These are phyloP conservation scores for Pseudoperonospora humuli DNA, from an alignment of 352 stramenopile genomes.

Conservation along the genomic window DNA sequence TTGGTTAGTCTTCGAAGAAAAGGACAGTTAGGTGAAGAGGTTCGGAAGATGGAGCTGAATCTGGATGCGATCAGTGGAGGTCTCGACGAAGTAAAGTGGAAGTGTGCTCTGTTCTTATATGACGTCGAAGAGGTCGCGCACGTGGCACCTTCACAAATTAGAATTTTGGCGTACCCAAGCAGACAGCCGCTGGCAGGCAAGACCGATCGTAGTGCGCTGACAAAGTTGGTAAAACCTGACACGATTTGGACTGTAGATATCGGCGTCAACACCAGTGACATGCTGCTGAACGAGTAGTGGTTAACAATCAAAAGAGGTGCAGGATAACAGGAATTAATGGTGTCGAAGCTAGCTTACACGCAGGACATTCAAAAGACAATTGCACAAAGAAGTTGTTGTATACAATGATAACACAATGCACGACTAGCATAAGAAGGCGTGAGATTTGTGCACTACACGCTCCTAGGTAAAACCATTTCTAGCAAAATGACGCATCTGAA, in stretches of 20 bases:
- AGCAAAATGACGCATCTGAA: too few relatives aligned
- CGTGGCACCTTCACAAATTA: conserved; percentile 72
- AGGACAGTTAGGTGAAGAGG: conserved; percentile 62
- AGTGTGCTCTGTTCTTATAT: conserved; percentile 77
- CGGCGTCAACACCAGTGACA: conserved; percentile 53
- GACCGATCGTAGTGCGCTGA: conserved; percentile 50
- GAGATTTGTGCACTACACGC: too few relatives aligned
- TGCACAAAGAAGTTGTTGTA: too few relatives aligned
- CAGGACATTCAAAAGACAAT: too few relatives aligned
- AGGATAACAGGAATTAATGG: too few relatives aligned
- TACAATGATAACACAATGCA: too few relatives aligned
- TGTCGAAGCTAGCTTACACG: too few relatives aligned
- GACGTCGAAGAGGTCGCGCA: conserved; percentile 75
- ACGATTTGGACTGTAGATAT: conserved; percentile 82
- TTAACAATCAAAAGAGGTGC: not conserved
- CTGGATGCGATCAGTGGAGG: conserved; percentile 77
- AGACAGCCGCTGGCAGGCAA: conserved; percentile 60
- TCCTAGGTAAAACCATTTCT: too few relatives aligned
- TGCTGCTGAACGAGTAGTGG: conserved; percentile 54
- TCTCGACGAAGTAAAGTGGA: conserved; percentile 83
- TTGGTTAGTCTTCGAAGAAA: conserved; percentile 59
- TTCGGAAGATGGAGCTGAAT: conserved; percentile 70
- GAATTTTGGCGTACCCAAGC: conserved; percentile 62
- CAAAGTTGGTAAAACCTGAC: conserved; percentile 73
- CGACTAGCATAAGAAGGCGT: too few relatives aligned